These are phyloP conservation scores for Eimeria praecox DNA, from an alignment of 169 alveolate genomes.

Conservation along the genomic window DNA sequence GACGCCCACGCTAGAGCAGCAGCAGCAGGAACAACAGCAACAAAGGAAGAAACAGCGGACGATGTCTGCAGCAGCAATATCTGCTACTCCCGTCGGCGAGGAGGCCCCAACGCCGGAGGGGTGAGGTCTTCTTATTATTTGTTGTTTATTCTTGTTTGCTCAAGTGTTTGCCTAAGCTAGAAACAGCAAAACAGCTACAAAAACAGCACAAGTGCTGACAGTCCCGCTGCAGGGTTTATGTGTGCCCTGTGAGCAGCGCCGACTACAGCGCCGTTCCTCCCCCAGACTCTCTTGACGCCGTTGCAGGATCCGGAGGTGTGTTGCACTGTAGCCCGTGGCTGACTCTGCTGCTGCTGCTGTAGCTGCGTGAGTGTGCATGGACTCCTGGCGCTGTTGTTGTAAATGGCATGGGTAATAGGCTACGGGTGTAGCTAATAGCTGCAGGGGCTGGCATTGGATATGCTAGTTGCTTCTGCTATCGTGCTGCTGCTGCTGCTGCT, in stretches of 20 bases:
- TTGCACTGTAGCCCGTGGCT: background rate
- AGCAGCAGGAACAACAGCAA: conserved; percentile 33
- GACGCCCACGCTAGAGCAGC: conserved; percentile 52
- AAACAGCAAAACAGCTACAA: background rate
- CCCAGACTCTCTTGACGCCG: conserved; percentile 34
- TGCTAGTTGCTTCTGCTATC: background rate
- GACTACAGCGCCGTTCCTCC: conserved; percentile 55
- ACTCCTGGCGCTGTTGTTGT: background rate
- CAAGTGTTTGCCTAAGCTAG: background rate
- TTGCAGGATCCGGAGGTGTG: background rate
- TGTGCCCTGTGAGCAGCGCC: conserved; percentile 13
- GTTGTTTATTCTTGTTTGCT: background rate
- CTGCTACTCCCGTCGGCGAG: conserved; percentile 17
- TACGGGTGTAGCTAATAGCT: background rate
- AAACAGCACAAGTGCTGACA: too few species aligned
- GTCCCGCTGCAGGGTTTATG: background rate
- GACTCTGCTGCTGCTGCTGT: conserved; percentile 16
- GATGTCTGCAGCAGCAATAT: background rate
- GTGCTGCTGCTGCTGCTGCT: conserved; percentile 3
- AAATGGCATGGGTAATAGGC: background rate
- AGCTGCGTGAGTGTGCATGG: too few species aligned
- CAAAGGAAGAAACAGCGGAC: conserved; percentile 47
- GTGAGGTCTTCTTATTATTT: background rate
- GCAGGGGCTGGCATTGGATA: background rate
- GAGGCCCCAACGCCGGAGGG: conserved; percentile 20